phyloP scores from a whole-genome alignment of 306 rosid genomes.

The Vigna trinervia region DNA sequence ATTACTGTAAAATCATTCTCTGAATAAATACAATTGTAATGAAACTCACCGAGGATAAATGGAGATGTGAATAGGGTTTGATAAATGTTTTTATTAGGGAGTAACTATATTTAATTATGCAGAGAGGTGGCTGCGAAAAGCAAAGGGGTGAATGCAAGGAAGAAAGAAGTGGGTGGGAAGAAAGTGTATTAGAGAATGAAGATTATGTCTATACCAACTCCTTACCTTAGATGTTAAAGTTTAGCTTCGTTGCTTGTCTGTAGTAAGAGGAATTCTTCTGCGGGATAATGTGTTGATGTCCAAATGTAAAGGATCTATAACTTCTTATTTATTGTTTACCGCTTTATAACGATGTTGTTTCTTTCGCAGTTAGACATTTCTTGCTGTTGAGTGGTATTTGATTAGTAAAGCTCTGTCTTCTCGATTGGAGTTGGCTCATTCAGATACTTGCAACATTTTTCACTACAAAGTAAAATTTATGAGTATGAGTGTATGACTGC shows the following conservation, averaged over 20 bases:
- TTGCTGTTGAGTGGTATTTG: slow-evolving; percentile 28
- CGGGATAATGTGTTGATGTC: neutral
- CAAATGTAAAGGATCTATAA: slow-evolving; percentile 18
- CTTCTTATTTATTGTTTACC: neutral
- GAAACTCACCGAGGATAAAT: neutral
- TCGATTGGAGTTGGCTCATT: neutral
- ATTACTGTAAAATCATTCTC: too few relatives aligned
- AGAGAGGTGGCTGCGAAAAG: slow-evolving; percentile 54
- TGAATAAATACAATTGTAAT: neutral
- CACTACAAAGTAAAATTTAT: neutral
- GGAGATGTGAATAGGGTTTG: slow-evolving; percentile 1
- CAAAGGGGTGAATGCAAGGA: slow-evolving; percentile 48
- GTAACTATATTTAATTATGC: slow-evolving; percentile 36
- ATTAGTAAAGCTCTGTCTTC: slow-evolving; percentile 17
- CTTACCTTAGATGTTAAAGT: slow-evolving; percentile 48
- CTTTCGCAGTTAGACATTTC: neutral
- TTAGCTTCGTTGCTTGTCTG: neutral
- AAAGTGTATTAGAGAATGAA: slow-evolving; percentile 58
- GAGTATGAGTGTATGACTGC: neutral
- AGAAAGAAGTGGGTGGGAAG: slow-evolving; percentile 46
- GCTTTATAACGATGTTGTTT: neutral
- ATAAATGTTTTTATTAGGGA: neutral
- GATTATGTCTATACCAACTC: slow-evolving; percentile 74
- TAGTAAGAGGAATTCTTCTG: neutral
- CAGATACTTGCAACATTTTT: neutral